Base-by-base conservation (phyloP, 192 early-diverging fungal species). In the Linnemannia schmuckeri region DNA sequence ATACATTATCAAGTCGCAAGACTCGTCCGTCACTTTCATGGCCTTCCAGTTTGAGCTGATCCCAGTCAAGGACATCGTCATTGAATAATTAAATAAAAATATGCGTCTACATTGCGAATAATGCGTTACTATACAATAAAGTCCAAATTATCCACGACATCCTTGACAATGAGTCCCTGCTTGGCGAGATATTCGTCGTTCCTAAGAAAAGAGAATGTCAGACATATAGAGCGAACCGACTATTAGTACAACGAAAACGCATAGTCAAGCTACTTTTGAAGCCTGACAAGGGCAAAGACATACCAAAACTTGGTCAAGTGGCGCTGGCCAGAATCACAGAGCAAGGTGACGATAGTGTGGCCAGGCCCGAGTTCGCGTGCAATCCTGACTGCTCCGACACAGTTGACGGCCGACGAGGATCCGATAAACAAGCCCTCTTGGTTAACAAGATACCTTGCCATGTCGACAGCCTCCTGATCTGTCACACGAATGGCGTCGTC, bases 241-340 rank as follows among this genome's bases (percentile, higher is more conserved):
- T 3, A 24, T 66, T 3, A 66, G 30, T 35, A 15, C 61, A 9
- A 66, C n/a, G 3, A 35, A 27, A 27, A 66, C 10, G 30, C 12
- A 12, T 66, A n/a, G 55, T 17, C 35, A 41, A 18, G 24, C 41
- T 18, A 12, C 24, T 54, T 5, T 18, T 20, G 22, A 27, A 40
- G 54, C 4, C 7, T 7, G 54, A 20, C 74, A 22, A 2, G 69
- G 37, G 38, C 27, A 57, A 10, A 24, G 30, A 76, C 90, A 70
- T 88, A 89, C 97, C 97, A 99, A 88, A 99, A 99, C 90, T 98
- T 98, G 55, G 97, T 98, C 81, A 98, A 84, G 87, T 99, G 97
- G 44, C 98, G 91, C 55, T 96, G 95, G 1, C 98, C 98, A 78
- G 93, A 93, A 82, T 99, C 98, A 72, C 95, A 96, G 47, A 99